Evolutionary conservation across 2,329 filamentous ascomycete species (phyloP), one percentile per base, ranked within the genome.

Genomic region (Cytospora piceicola): DNA sequence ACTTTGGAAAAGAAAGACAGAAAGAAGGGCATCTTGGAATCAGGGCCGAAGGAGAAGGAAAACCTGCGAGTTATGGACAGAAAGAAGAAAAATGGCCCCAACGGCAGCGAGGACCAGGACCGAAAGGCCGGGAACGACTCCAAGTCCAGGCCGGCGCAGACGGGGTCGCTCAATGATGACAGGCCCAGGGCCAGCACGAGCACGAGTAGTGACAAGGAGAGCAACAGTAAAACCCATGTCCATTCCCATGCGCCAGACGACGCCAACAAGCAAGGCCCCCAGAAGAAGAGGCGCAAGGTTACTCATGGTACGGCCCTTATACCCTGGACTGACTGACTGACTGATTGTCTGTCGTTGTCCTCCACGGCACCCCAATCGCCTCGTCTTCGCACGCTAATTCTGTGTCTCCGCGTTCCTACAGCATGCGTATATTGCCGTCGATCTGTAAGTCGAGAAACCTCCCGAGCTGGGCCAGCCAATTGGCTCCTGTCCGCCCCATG

Each of bases 371-470:
- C 69, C 67, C 39, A 20, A 52, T 70, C 72, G 70, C 72, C 65
- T 66, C 54, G 67, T 70, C 52, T 60, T 64, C 65, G 17, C 46
- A 42, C 46, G 61, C 66, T 71, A 54, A 63, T 73, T 73, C 72
- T 72, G 74, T 75, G 71, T 73, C 74, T 73, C 74, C 77, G 75
- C 77, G 75, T 80, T 77, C 77, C 76, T 82, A 79, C 81, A 94
- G 91, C 91, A 76, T 94, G 91, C 81, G 90, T 94, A 76, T 94
- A 94, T 81, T 94, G 91, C 81, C 90, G 91, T 79, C 88, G 91
- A 87, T 94, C 92, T 86, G 91, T 93, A 88, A 92, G 90, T 89
- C 73, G 75, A 77, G 69, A 56, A 67, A 67, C 69, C 67, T 69
- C 27, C 39, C 58, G 29, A 27, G 29, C 34, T 30, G 34, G 51